Evolutionary conservation across 345 rosid species (phyloP), one percentile per base, ranked within the genome.

Genomic region (Viola odorata): DNA sequence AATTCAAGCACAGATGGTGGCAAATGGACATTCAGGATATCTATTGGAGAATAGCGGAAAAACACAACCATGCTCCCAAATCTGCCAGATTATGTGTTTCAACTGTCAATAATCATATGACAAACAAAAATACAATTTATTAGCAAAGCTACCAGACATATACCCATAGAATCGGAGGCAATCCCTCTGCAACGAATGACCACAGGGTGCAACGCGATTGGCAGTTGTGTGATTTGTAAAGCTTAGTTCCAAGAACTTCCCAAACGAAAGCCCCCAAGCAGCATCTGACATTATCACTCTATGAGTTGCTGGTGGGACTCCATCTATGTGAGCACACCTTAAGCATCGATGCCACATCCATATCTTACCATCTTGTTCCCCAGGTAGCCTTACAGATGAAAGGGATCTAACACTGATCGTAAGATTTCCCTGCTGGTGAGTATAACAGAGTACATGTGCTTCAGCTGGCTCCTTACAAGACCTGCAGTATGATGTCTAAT

Each of bases 291-390:
- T 95, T 39, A 91, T 88, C 50, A 95, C 90, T 77, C 97, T 81
- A 44, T 72, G 95, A 62, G 99, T 91, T 69, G 96, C 92, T 13
- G 96, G 99, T 53, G 99, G 99, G 62, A 91, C 90, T 40, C 98
- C 98, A 78, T 86, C 84, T 12, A 71, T 81, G 47, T 74, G 91
- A 67, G 84, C 82, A 72, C 99, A 95, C 74, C 85, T 80, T 49
- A 95, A 73, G 87, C 99, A 95, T 12, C 99, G 87, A 52, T 95
- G 99, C 98, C 99, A 95, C 99, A 95, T 91, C 99, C 99, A 95
- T 69, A 95, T 91, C 75, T 83, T 91, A 62, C 96, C 99, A 76
- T 95, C 99, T 60, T 65, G 81, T 67, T 84, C 96, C 68, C 99
- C 99, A 8, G 91, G 91, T 45, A 95, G 82, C 75, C 80, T 88